Conservation (phyloP, 1,139 yeast species). For the Pichia sp. region DNA sequence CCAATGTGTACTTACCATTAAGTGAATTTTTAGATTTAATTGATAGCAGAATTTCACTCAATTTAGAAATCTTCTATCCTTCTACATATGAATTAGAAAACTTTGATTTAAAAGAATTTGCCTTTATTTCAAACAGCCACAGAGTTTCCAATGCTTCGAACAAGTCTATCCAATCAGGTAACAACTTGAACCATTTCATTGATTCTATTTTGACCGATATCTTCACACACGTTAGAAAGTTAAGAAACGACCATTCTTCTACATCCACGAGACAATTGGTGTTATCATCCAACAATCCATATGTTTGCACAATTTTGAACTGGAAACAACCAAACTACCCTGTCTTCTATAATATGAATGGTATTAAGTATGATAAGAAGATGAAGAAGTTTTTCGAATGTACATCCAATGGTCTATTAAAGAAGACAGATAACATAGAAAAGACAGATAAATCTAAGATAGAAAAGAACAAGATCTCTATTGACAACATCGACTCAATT, state of each 20-base stretch:
- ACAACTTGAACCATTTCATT: constrained; percentile 65
- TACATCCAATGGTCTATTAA: constrained; percentile 39
- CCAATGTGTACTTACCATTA: constrained; percentile 57
- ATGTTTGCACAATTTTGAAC: constrained; percentile 86
- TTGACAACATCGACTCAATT: constrained; percentile 35
- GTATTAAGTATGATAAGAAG: constrained; percentile 42
- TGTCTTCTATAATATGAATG: constrained; percentile 80
- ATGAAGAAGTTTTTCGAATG: constrained; percentile 34
- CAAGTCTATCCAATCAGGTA: constrained; percentile 16
- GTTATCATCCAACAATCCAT: constrained; percentile 82
- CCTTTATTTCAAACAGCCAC: constrained; percentile 17
- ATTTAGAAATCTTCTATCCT: constrained; percentile 81
- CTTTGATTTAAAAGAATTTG: constrained; percentile 26
- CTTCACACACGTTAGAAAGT: constrained; percentile 70
- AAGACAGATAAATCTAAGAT: constrained; percentile 6
- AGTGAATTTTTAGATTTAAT: constrained; percentile 55
- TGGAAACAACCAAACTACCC: constrained; percentile 99
- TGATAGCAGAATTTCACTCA: constrained; percentile 62
- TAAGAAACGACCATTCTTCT: constrained; percentile 35
- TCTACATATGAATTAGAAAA: constrained; percentile 41
- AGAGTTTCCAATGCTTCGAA: background rate
- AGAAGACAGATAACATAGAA: constrained; percentile 1
- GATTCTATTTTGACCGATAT: constrained; percentile 71
- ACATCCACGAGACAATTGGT: constrained; percentile 56
- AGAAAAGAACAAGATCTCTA: constrained; percentile 17